phyloP scores from a whole-genome alignment of 2,329 filamentous ascomycete species.

The Aureobasidium sp. region DNA sequence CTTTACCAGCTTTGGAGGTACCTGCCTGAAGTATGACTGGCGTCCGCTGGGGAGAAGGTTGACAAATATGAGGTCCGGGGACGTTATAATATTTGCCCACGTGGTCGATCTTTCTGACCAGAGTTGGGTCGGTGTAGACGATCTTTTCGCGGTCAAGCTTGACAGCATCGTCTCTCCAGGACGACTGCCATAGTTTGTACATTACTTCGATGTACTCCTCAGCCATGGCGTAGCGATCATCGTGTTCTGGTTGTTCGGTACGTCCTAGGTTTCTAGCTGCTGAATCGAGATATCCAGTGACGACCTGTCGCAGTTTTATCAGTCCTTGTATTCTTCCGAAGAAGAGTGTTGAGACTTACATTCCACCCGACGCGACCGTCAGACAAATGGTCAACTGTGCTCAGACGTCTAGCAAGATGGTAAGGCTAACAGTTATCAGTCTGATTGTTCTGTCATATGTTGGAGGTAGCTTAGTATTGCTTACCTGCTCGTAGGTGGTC shows the following conservation, averaged over 20 bases:
- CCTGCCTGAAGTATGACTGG: slow-evolving; percentile 64
- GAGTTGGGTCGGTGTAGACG: slow-evolving; percentile 50
- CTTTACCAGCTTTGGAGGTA: slow-evolving; percentile 56
- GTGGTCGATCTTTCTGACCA: slow-evolving; percentile 59
- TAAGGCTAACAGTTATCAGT: slow-evolving; percentile 39
- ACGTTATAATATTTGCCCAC: slow-evolving; percentile 55
- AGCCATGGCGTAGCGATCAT: slow-evolving; percentile 55
- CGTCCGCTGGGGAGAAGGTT: slow-evolving; percentile 59
- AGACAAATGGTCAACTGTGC: slow-evolving; percentile 59
- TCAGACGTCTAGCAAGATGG: slow-evolving; percentile 55
- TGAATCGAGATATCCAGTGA: slow-evolving; percentile 60
- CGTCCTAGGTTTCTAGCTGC: slow-evolving; percentile 56
- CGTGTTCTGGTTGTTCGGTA: slow-evolving; percentile 52
- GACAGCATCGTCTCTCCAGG: slow-evolving; percentile 60
- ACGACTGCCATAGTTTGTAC: slow-evolving; percentile 60
- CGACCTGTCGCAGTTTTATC: slow-evolving; percentile 36
- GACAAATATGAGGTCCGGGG: slow-evolving; percentile 57
- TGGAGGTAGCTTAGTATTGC: neutral
- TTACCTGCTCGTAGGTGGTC: slow-evolving; percentile 53
- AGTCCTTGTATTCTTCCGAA: neutral
- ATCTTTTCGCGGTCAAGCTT: slow-evolving; percentile 50
- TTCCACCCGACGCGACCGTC: slow-evolving; percentile 42
- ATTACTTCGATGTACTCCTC: slow-evolving; percentile 58
- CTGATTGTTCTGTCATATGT: neutral
- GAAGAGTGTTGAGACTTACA: neutral